Conservation (phyloP, 2,329 filamentous ascomycete genomes). For the Stachybotrys echinatus region DNA sequence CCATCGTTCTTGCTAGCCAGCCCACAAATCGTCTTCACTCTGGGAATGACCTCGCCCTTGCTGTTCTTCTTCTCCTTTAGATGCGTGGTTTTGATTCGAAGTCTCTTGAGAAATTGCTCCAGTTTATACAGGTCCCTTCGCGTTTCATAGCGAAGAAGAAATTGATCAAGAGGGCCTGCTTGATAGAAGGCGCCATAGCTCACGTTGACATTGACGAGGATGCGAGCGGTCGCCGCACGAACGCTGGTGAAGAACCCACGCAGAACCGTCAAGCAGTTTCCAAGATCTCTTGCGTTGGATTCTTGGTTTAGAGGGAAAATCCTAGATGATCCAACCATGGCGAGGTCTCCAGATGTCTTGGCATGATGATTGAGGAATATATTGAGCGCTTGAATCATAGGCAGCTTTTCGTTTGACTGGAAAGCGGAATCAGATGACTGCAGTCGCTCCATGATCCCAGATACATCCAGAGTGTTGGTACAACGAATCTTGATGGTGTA, state of each 20-base stretch:
- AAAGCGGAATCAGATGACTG: conserved; percentile 14
- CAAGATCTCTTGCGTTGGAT: conserved; percentile 13
- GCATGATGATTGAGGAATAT: conserved; percentile 23
- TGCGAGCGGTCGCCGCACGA: conserved; percentile 6
- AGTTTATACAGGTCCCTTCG: conserved; percentile 10
- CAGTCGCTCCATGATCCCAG: conserved; percentile 18
- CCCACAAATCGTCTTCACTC: conserved; percentile 29
- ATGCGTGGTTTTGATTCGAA: conserved; percentile 33
- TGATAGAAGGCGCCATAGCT: conserved; percentile 27
- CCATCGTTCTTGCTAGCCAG: conserved; percentile 30
- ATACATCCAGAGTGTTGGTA: conserved; percentile 16
- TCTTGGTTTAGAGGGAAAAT: conserved; percentile 14
- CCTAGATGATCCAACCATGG: conserved; percentile 22
- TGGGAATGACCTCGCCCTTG: conserved; percentile 22
- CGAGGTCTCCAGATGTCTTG: conserved; percentile 15
- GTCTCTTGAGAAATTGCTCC: conserved; percentile 28
- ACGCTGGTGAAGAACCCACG: conserved; percentile 19
- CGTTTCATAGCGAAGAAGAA: conserved; percentile 7
- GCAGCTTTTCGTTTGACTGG: conserved; percentile 15
- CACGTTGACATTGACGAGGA: conserved; percentile 22
- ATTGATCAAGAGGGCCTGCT: conserved; percentile 12
- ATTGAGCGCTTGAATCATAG: conserved; percentile 14
- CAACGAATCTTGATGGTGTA: conserved; percentile 16
- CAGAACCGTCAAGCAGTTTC: conserved; percentile 19
- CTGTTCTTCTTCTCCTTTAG: conserved; percentile 25